Evolutionary conservation across 257 asterid genomes (phyloP).

Genomic region (Misopates orontium): DNA sequence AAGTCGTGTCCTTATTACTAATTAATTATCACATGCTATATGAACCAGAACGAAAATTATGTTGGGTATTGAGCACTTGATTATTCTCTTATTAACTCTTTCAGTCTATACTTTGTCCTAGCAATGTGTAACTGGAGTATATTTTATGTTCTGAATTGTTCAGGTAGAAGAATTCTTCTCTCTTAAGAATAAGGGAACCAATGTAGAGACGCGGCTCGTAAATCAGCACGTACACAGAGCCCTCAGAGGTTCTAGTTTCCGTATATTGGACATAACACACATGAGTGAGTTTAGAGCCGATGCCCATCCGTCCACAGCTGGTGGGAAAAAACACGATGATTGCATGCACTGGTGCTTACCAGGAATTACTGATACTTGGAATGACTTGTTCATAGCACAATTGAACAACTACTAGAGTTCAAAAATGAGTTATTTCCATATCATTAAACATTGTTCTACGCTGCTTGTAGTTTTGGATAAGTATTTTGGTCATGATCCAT

Average conservation of each 20-base stretch:
- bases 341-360: conserved; percentile 99
- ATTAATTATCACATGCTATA: too few relatives aligned
- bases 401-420: conserved; percentile 37
- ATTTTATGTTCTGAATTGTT: neutral
- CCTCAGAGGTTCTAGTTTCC: conserved; percentile 57
- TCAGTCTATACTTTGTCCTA: neutral
- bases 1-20: too few relatives aligned
- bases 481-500: too few relatives aligned
- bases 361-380: conserved; percentile 91
- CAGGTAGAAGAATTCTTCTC: conserved; percentile 85
- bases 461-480: too few relatives aligned
- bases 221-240: conserved; percentile 65
- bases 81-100: too few relatives aligned
- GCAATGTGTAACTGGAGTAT: neutral
- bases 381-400: conserved; percentile 69
- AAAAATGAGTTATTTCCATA: neutral
- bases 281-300: conserved; percentile 57
- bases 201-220: conserved; percentile 85
- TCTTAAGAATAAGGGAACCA: conserved; percentile 62
- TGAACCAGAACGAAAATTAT: too few relatives aligned
- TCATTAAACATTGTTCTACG: too few relatives aligned
- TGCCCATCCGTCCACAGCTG: conserved; percentile 68
- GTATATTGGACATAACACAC: conserved; percentile 58
- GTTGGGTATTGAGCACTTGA: too few relatives aligned
- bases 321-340: conserved; percentile 60